Base-by-base conservation (phyloP, 2,329 filamentous ascomycete genomes). In the Calonectria montana region DNA sequence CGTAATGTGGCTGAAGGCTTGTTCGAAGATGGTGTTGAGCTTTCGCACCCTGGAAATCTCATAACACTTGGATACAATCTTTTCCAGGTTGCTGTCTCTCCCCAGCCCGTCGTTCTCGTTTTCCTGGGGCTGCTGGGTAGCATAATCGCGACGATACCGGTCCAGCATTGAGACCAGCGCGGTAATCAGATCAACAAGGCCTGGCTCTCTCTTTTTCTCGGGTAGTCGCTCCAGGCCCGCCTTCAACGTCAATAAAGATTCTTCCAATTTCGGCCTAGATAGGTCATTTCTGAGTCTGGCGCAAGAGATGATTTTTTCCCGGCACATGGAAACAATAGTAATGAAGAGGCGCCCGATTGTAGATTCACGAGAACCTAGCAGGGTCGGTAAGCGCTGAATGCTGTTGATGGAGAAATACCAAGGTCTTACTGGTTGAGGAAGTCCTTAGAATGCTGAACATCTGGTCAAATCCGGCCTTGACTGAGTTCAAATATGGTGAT, bases 391-490 rank as follows among this genome's bases (percentile, higher is more conserved):
- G 70, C 41, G 21, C 8, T 16, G 18, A 21, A 9, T 3, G 1
- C 18, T 7, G 18, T n/a, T 4, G 7, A 2, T 4, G 2, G 21
- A 23, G 7, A 29, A 27, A 27, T 4, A 21, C 23, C 3, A 23
- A n/a, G 45, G 8, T 21, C 73, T 75, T 25, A 65, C 74, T 21
- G 0, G 2, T 21, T 21, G 62, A 50, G 1, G 43, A 65, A 2
- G 50, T 15, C 10, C 39, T 61, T 8, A 77, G 55, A n/a, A 67
- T 48, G 8, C 16, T 27, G 48, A 75, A 76, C 67, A 77, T 47
- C 0, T 21, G n/a, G 37, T 75, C 73, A 15, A 77, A 73, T 3
- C 74, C 75, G 41, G 18, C 27, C 50, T 72, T 75, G 7, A 76
- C 71, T 6, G 48, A 41, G 15, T 50, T n/a, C 21, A 77, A 57